Conservation (phyloP, 2,329 filamentous ascomycete genomes). For the Talaromyces sp. region DNA sequence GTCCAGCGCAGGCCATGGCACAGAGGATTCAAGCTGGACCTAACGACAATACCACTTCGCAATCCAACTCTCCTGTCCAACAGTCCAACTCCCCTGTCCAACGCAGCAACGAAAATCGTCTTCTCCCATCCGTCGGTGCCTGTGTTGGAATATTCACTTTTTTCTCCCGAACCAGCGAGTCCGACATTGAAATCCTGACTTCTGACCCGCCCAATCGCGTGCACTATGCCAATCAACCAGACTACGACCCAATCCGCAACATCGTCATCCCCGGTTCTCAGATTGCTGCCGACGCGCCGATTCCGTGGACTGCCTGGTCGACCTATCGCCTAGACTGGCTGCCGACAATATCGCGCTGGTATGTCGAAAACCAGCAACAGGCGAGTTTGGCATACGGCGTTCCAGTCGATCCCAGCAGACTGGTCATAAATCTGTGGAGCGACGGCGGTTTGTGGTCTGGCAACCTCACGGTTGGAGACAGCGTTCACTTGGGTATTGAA, state of each 20-base stretch:
- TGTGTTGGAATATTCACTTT: conserved; percentile 50
- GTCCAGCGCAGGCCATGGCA: background rate
- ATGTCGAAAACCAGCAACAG: conserved; percentile 25
- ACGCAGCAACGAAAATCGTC: conserved; percentile 1
- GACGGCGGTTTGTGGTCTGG: conserved; percentile 38
- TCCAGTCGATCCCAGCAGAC: conserved; percentile 29
- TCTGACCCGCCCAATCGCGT: conserved; percentile 38
- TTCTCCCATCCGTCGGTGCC: conserved; percentile 38
- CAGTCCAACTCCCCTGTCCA: background rate
- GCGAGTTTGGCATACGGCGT: conserved; percentile 30
- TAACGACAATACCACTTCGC: background rate
- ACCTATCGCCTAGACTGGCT: conserved; percentile 40
- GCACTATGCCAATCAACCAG: conserved; percentile 39
- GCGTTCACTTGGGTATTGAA: conserved; percentile 34
- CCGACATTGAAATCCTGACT: conserved; percentile 50
- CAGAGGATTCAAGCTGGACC: background rate
- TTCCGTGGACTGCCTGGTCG: conserved; percentile 35
- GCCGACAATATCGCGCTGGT: conserved; percentile 29
- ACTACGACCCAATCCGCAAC: conserved; percentile 31
- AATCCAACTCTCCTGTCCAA: background rate
- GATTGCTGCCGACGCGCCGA: conserved; percentile 21
- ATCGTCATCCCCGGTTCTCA: conserved; percentile 28
- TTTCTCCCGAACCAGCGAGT: conserved; percentile 41
- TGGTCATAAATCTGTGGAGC: conserved; percentile 40
- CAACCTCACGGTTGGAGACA: conserved; percentile 31